A percentile compares a stretch with the other conserved stretches of the same genome.
These are phyloP conservation scores for Argentina anserina DNA, from an alignment of 306 rosid genomes.

Conservation along the genomic window DNA sequence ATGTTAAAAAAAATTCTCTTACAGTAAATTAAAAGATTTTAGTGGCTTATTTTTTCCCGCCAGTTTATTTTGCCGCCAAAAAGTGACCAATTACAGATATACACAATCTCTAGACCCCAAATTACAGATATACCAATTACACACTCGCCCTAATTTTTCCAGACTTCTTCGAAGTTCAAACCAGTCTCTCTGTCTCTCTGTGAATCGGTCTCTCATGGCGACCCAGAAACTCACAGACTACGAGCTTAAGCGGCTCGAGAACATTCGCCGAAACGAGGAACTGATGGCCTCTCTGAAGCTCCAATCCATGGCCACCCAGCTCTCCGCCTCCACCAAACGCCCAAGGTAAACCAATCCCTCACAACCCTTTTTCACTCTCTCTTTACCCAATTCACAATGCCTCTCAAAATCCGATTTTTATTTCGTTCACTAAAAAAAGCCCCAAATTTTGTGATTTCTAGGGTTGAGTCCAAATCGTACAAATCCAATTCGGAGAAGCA, in stretches of 20 bases:
- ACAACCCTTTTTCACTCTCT: neutral
- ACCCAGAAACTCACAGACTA: constrained; percentile 54
- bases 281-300: constrained; percentile 79
- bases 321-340: constrained; percentile 57
- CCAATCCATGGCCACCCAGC: constrained; percentile 54
- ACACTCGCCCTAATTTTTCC: neutral
- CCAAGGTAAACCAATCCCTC: constrained; percentile 40
- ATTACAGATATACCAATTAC: neutral
- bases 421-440: neutral
- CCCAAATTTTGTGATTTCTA: constrained; percentile 7
- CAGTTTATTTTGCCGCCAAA: neutral
- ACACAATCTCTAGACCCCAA: no score
- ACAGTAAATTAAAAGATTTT: no score
- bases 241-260: constrained; percentile 79
- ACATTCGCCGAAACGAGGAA: constrained; percentile 85
- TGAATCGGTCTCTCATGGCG: constrained; percentile 38
- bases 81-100: no score
- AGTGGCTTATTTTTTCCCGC: neutral
- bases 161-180: no score
- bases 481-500: constrained; percentile 38
- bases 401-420: neutral
- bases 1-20: no score
- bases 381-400: neutral
- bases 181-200: neutral
- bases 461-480: constrained; percentile 51